phyloP scores from a whole-genome alignment of 441 rosid genomes.

The Rhodomyrtus psidioides region DNA sequence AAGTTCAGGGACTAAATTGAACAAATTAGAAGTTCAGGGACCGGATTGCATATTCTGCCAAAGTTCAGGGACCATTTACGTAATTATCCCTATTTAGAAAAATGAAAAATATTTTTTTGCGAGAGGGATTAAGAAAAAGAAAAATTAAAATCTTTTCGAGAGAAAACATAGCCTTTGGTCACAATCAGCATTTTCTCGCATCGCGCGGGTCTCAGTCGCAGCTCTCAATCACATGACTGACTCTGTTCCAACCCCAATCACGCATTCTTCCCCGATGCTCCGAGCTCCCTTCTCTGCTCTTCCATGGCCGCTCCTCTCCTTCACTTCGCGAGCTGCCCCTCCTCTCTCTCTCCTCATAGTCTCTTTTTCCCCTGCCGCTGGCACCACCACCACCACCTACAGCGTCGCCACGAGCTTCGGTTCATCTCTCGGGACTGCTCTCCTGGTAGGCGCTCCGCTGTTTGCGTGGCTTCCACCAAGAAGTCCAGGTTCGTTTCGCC shows the following conservation, averaged over 20 bases:
- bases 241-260: neutral
- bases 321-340: constrained; percentile 1
- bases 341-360: constrained; percentile 18
- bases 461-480: constrained; percentile 33
- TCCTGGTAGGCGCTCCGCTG: constrained; percentile 10
- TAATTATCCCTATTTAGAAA: too few relatives aligned
- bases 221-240: neutral
- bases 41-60: too few relatives aligned
- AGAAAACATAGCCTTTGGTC: too few relatives aligned
- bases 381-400: neutral
- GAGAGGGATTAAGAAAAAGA: too few relatives aligned
- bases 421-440: neutral
- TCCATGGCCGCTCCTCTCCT: constrained; percentile 34
- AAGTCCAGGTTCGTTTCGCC: constrained; percentile 33
- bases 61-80: too few relatives aligned
- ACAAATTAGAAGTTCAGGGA: too few relatives aligned
- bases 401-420: neutral
- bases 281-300: neutral
- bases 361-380: constrained; percentile 3
- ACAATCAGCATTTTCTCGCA: too few relatives aligned
- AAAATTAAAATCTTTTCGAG: too few relatives aligned
- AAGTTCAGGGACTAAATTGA: too few relatives aligned
- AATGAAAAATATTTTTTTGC: too few relatives aligned
- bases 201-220: neutral
- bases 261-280: neutral